Evolutionary conservation across 371 early-diverging fungal genomes (phyloP).

Genomic region (Saksenaea oblongispora): DNA sequence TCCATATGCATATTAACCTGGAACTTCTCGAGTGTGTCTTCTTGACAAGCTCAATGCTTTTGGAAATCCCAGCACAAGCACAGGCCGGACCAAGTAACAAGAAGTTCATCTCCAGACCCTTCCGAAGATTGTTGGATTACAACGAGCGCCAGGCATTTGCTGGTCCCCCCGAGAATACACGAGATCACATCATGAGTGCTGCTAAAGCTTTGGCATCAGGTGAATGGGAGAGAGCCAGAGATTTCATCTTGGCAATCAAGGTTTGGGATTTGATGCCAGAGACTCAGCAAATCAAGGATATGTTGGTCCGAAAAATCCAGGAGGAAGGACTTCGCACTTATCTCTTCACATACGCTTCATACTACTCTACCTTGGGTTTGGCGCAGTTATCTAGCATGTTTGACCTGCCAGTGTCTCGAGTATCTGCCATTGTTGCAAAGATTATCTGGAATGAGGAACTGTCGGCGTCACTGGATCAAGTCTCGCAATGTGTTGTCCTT

Average conservation of each 20-base stretch:
- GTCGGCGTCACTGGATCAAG: constrained; percentile 80
- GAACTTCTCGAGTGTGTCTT: constrained; percentile 97
- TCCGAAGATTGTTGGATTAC: constrained; percentile 93
- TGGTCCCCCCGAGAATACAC: constrained; percentile 96
- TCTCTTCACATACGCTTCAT: constrained; percentile 86
- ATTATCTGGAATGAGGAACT: constrained; percentile 95
- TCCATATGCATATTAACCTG: constrained; percentile 98
- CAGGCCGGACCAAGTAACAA: constrained; percentile 79
- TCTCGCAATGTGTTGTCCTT: constrained; percentile 76
- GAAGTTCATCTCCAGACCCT: constrained; percentile 87
- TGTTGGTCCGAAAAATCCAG: constrained; percentile 88
- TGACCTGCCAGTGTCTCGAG: constrained; percentile 66
- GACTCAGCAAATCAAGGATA: constrained; percentile 80
- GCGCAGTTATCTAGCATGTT: constrained; percentile 86
- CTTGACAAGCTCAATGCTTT: constrained; percentile 92
- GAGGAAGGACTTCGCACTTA: constrained; percentile 96
- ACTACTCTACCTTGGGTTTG: constrained; percentile 87
- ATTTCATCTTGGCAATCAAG: constrained; percentile 86
- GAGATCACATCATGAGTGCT: constrained; percentile 97
- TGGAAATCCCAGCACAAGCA: constrained; percentile 97
- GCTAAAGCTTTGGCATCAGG: constrained; percentile 90
- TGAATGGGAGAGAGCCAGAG: constrained; percentile 90
- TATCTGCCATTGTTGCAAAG: constrained; percentile 81
- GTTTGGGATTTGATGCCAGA: constrained; percentile 94
- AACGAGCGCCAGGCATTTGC: constrained; percentile 93